A percentile compares a stretch with the other conserved stretches of the same genome.
Conservation (phyloP, 2,329 filamentous ascomycete genomes). For the Penicillium sp. region DNA sequence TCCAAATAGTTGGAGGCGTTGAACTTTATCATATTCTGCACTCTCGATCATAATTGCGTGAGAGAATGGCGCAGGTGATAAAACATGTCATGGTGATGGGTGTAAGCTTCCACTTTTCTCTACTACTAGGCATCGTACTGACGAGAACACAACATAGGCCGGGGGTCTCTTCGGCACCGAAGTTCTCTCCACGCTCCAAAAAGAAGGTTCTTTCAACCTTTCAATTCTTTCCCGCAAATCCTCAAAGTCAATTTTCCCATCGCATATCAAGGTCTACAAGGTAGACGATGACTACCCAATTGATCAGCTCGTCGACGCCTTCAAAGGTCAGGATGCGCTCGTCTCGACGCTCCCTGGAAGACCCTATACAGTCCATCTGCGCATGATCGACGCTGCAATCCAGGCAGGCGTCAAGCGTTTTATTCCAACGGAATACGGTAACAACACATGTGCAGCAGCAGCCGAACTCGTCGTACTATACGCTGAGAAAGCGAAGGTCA, state of each 20-base stretch:
- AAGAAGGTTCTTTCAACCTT: constrained; percentile 1
- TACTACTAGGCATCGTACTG: background rate
- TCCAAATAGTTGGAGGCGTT: background rate
- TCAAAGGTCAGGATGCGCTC: constrained; percentile 17
- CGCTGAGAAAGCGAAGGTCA: constrained; percentile 8
- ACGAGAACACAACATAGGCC: background rate
- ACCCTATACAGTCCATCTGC: constrained; percentile 12
- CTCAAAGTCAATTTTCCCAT: background rate
- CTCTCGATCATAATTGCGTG: background rate
- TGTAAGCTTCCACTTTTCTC: background rate
- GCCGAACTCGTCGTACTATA: constrained; percentile 6
- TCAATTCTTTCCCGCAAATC: constrained; percentile 1
- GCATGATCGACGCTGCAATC: constrained; percentile 16
- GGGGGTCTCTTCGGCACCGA: constrained; percentile 4
- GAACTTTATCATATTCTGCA: background rate
- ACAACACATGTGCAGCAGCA: constrained; percentile 7
- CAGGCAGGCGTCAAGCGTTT: constrained; percentile 3
- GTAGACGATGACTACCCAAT: constrained; percentile 1
- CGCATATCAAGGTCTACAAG: background rate
- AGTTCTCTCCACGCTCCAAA: background rate
- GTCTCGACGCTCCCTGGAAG: constrained; percentile 13
- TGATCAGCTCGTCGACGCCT: constrained; percentile 7
- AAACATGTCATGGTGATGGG: constrained; percentile 5
- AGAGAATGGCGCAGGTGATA: background rate
- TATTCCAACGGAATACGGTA: constrained; percentile 18